Base-by-base conservation (phyloP, 306 rosid genomes). In the Trifolium subterraneum region DNA sequence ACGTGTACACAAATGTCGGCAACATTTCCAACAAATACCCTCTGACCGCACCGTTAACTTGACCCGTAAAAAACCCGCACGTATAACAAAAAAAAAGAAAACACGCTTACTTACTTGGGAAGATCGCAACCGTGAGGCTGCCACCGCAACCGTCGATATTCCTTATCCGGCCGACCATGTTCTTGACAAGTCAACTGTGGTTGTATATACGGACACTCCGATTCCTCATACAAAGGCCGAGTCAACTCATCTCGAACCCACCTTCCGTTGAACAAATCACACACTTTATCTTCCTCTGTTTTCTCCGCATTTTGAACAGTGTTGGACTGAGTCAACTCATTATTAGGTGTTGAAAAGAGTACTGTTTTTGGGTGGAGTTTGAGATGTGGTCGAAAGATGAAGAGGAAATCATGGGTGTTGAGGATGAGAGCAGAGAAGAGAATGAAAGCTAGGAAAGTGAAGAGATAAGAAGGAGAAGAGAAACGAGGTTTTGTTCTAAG, bases 151-250 rank as follows among this genome's bases (percentile, higher is more conserved):
- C 78, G 75, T 55, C 73, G 93, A 18, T 87, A 91, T 2, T 81
- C 87, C 70, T 61, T 81, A 6, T 94, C 97, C 0, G 93, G 91
- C 3, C 98, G 90, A 1, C 97, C 97, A 8, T 88, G 99, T 18
- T 87, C 74, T 60, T 87, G 92, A 85, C 99, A 94, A 39, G 97
- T 92, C 81, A 94, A 68, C 85, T 90, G 97, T 0, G 99, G 99
- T 67, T 92, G 97, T 25, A 94, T 92, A 84, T 94, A 94, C 29
- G 99, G 99, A 79, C 99, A 94, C 25, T 94, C 99, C 58, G 90
- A 84, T 80, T 94, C 99, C 51, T 88, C 84, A 78, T 94, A 94
- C 9, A 88, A 84, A n/a, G 99, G 96, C 33, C 93, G 80, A 79
- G 48, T 83, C 80, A 79, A 80, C 84, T 87, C 97, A 81, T 90